Conservation (phyloP, 2,329 filamentous ascomycete genomes). For the Botrytis tulipae region DNA sequence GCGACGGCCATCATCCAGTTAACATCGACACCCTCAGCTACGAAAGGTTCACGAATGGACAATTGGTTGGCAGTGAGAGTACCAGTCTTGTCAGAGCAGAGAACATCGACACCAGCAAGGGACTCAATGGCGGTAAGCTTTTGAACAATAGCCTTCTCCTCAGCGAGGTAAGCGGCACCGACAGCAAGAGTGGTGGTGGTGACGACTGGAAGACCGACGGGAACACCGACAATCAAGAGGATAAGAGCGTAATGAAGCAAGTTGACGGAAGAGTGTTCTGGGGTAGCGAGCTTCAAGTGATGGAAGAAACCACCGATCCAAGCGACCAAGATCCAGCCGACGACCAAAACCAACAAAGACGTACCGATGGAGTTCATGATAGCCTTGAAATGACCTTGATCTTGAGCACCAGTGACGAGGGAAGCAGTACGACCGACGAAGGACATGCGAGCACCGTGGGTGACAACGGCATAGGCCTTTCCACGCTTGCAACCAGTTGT, state of each 20-base stretch:
- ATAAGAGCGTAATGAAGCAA: constrained; percentile 68
- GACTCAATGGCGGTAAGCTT: constrained; percentile 79
- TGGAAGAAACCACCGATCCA: constrained; percentile 82
- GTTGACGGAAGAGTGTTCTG: constrained; percentile 57
- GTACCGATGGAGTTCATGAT: constrained; percentile 83
- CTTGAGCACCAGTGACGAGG: constrained; percentile 71
- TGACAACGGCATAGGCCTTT: constrained; percentile 69
- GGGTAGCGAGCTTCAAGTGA: constrained; percentile 60
- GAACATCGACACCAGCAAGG: constrained; percentile 71
- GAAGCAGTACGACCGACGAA: constrained; percentile 76
- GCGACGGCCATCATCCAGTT: constrained; percentile 85
- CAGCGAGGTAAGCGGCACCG: constrained; percentile 72
- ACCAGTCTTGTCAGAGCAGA: constrained; percentile 81
- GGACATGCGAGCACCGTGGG: constrained; percentile 66
- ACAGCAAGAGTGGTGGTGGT: constrained; percentile 76
- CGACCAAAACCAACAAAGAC: constrained; percentile 69
- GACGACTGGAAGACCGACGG: constrained; percentile 76
- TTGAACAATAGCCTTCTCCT: constrained; percentile 77
- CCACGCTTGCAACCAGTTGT: constrained; percentile 80
- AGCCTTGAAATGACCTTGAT: constrained; percentile 77
- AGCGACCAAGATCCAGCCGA: constrained; percentile 71
- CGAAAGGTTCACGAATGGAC: constrained; percentile 73
- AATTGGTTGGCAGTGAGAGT: constrained; percentile 74
- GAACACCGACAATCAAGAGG: constrained; percentile 74
- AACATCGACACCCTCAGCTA: constrained; percentile 72